Conservation (phyloP, 1,139 yeast species). For the Zygosaccharomyces sapae region DNA sequence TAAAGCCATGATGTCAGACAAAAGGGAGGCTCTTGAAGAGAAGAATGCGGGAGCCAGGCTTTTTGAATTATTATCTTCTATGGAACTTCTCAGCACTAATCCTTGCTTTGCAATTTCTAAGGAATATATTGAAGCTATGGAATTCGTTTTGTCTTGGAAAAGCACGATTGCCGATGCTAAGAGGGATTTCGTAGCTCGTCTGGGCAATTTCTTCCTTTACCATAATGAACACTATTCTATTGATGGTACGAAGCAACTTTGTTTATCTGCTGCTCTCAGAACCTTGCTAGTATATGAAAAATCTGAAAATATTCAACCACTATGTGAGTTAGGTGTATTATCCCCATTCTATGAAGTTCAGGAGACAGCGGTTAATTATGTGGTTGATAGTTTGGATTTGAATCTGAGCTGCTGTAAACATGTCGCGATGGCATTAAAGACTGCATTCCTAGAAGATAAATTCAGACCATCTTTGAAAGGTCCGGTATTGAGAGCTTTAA, state of each 20-base stretch:
- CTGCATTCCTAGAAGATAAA: constrained; percentile 32
- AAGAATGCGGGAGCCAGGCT: constrained; percentile 10
- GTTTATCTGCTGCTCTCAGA: constrained; percentile 37
- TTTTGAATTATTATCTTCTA: constrained; percentile 18
- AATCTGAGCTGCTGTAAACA: constrained; percentile 16
- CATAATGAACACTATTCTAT: constrained; percentile 25
- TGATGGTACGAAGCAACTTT: constrained; percentile 48
- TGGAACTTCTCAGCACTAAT: constrained; percentile 29
- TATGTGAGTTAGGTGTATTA: constrained; percentile 37
- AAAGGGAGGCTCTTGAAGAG: background rate
- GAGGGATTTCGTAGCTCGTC: constrained; percentile 3
- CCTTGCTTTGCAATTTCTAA: constrained; percentile 39
- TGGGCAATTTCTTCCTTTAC: constrained; percentile 36
- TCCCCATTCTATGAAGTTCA: constrained; percentile 51
- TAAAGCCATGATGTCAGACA: constrained; percentile 25
- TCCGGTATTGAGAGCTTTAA: constrained; percentile 41
- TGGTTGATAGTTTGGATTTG: constrained; percentile 21
- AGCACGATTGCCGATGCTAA: constrained; percentile 2
- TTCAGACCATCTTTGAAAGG: constrained; percentile 46
- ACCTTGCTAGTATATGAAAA: constrained; percentile 33
- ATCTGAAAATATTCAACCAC: constrained; percentile 24
- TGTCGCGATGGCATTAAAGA: constrained; percentile 30
- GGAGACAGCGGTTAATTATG: constrained; percentile 40
- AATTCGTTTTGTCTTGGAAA: constrained; percentile 12
- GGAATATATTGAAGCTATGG: constrained; percentile 38